Evolutionary conservation across 148 eudicot genomes (phyloP), one percentile per base, ranked within the genome.

Genomic region (Fagopyrum esculentum): DNA sequence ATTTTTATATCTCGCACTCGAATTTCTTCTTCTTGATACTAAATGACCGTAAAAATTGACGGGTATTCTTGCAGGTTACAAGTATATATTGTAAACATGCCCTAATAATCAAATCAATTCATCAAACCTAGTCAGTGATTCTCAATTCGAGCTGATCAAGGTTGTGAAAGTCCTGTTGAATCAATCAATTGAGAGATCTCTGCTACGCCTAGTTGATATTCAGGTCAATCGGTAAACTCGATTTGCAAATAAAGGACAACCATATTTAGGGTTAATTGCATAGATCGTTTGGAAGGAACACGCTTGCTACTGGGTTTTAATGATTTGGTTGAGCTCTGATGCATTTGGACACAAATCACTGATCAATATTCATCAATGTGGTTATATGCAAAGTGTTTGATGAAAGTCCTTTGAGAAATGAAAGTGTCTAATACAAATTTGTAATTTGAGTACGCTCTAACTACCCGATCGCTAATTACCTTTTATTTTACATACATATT

Each of bases 301-400:
- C 75, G 60, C 86, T 79, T 83, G 83, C 79, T 89, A 78, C 16
- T 88, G 84, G 80, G 87, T 84, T 66, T 76, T 86, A 77, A 87
- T 80, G 72, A 69, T 86, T 74, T 84, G 88, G 59, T 70, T 80
- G 44, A 84, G 71, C 2, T 74, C 63, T 1, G 90, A 87, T 80
- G 80, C 78, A 3, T 86, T 74, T 82, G 84, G 86, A 54, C 86
- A 82, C 17, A 82, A 85, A 35, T 77, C 89, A 8, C 50, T 87
- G 74, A 84, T 89, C 40, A 86, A 83, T 75, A 85, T 89, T 79
- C 82, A 85, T 80, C 87, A 72, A 0, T 75, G 74, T 51, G 35
- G 19, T 47, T 80, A 86, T 85, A 59, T 78, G 84, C 46, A 57
- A 73, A 63, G 82, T 84, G 79, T 22, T 22, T 22, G 26, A 22